A percentile compares a stretch with the other conserved stretches of the same genome.
Conservation (phyloP, 148 eudicot species). For the Arbutus unedo region DNA sequence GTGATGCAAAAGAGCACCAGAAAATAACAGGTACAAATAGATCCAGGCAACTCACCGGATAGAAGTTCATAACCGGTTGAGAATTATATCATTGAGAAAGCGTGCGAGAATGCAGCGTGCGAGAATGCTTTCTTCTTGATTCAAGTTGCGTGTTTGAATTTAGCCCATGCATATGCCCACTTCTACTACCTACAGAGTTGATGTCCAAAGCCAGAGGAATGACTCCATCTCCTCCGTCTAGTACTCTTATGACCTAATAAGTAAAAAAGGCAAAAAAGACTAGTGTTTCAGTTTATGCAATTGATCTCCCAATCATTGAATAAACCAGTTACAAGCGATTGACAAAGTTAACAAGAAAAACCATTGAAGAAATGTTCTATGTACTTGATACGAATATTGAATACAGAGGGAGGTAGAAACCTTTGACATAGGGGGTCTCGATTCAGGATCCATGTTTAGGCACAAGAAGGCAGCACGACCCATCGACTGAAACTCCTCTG, state of each 20-base stretch:
- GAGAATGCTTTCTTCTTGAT: conserved; percentile 45
- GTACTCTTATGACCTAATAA: conserved; percentile 55
- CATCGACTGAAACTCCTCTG: conserved; percentile 64
- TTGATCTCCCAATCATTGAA: neutral
- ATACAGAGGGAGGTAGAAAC: conserved; percentile 23
- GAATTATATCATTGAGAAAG: conserved; percentile 39
- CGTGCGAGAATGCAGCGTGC: conserved; percentile 57
- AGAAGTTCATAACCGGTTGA: neutral
- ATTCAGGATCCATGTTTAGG: conserved; percentile 77
- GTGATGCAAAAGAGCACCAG: neutral
- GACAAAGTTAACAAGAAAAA: neutral
- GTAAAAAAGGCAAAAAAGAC: neutral
- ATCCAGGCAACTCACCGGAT: conserved; percentile 11
- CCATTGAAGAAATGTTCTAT: neutral
- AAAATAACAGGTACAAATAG: neutral
- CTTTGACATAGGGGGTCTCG: conserved; percentile 91
- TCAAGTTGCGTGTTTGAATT: conserved; percentile 31
- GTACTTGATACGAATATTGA: neutral
- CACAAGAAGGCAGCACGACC: conserved; percentile 77
- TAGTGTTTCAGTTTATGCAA: neutral
- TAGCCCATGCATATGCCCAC: conserved; percentile 49
- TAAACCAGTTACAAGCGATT: neutral
- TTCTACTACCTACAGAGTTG: conserved; percentile 51
- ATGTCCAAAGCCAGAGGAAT: conserved; percentile 51
- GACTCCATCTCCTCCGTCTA: conserved; percentile 58